These are phyloP conservation scores for Nepenthes alata DNA, from an alignment of 179 eudicot genomes.

Conservation along the genomic window DNA sequence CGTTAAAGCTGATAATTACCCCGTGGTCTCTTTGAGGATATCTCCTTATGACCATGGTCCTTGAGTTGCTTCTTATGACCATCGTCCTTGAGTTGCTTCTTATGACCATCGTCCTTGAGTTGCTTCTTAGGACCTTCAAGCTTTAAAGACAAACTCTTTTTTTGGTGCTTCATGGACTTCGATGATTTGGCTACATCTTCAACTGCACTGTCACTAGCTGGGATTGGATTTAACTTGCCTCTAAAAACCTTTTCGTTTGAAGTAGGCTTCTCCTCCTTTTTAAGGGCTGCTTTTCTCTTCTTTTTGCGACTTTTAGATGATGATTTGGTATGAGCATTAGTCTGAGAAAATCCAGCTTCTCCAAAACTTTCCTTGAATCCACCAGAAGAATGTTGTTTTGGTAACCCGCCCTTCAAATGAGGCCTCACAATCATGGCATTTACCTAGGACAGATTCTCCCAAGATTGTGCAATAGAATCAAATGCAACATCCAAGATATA, in stretches of 20 bases:
- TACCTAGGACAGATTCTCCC: slow-evolving; percentile 10
- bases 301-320: slow-evolving; percentile 4
- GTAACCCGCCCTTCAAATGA: slow-evolving; percentile 9
- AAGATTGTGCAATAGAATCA: neutral
- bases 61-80: neutral
- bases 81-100: neutral
- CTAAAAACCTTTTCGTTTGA: neutral
- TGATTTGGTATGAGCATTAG: slow-evolving; percentile 6
- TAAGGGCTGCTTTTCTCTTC: slow-evolving; percentile 13
- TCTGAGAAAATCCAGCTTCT: slow-evolving; percentile 10
- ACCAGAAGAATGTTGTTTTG: slow-evolving; percentile 13
- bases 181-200: neutral
- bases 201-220: neutral
- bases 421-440: slow-evolving; percentile 22
- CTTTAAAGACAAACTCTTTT: neutral
- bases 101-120: neutral
- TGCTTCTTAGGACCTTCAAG: neutral
- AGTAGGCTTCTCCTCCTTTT: slow-evolving; percentile 3
- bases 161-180: neutral
- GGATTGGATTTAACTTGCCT: neutral
- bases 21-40: slow-evolving; percentile 13
- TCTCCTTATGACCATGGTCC: slow-evolving; percentile 2
- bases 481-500: neutral
- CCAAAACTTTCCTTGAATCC: slow-evolving; percentile 14
- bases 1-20: slow-evolving; percentile 10